Base-by-base conservation (phyloP, 148 eudicot genomes). In the Arbutus unedo region DNA sequence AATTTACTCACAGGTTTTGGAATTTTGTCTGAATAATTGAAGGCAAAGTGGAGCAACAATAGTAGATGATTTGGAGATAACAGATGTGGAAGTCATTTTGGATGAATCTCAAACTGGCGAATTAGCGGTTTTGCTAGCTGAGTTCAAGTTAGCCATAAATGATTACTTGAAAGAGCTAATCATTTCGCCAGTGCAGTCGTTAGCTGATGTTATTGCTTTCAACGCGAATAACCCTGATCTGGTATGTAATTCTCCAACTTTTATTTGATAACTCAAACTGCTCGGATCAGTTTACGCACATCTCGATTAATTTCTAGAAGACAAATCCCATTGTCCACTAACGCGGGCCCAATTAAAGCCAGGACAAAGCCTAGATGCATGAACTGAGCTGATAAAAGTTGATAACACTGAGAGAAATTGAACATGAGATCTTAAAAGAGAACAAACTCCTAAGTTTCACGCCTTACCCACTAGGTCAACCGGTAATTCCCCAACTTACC, bases 191-290 rank as follows among this genome's bases (percentile, higher is more conserved):
- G 88, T 86, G 16, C 77, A 86, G 23, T 88, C 92, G 0, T 31
- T 90, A 70, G 72, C 87, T 41, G 92, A 90, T 49, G 41, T 88
- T 4, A 88, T 88, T 41, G 70, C 81, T 71, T 88, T 88, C 85
- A 88, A 84, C 56, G 6, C 76, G 13, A 84, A 84, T 50, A 71
- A 73, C 82, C 78, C 87, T 51, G 77, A 81, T 21, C 56, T 82
- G 87, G 90, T 88, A 72, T 19, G 83, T 15, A 68, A 25, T 31
- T 31, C 38, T 31, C 1, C 38, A 31, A 31, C 38, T 31, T 31
- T 31, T 31, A 31, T 31, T 31, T 31, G 38, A 31, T 31, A 31
- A 31, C 38, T 31, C 38, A 31, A 1, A 31, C 38, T 31, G 38
- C 1, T 31, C 38, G 1, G 38, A 1, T 31, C 38, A 31, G 38